Conservation (phyloP, 345 rosid genomes). For the Iberis pinnata region DNA sequence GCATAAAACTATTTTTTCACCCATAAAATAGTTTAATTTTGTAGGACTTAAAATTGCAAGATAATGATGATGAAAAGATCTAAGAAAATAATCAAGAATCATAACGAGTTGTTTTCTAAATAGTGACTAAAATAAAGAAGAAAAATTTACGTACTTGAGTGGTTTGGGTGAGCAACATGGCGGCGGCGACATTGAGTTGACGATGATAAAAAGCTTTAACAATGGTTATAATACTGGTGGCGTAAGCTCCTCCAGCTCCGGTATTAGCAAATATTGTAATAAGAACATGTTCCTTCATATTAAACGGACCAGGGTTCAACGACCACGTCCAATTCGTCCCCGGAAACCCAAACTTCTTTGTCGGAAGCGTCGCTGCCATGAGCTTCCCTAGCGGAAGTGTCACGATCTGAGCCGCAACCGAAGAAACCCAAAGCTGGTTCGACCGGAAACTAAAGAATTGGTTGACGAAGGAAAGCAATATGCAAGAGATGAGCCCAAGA, state of each 20-base stretch:
- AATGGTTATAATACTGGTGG: slow-evolving; percentile 35
- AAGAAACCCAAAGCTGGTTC: slow-evolving; percentile 34
- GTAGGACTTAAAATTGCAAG: no score
- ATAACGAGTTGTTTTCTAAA: not conserved
- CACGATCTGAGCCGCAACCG: slow-evolving; percentile 42
- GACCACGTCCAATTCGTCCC: slow-evolving; percentile 37
- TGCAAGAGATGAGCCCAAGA: slow-evolving; percentile 39
- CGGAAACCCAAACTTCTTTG: slow-evolving; percentile 27
- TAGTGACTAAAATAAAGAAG: no score
- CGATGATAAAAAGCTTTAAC: slow-evolving; percentile 47
- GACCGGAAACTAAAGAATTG: slow-evolving; percentile 42
- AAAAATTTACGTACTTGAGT: no score
- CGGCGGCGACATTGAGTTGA: slow-evolving; percentile 25
- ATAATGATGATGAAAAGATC: no score
- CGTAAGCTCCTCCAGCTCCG: slow-evolving; percentile 42
- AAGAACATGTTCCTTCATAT: slow-evolving; percentile 46
- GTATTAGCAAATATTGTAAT: slow-evolving; percentile 51
- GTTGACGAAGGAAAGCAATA: slow-evolving; percentile 46
- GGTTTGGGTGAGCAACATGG: slow-evolving; percentile 50
- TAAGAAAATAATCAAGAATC: slow-evolving; percentile 1
- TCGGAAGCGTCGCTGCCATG: slow-evolving; percentile 48
- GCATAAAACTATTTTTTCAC: no score
- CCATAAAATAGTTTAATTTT: no score
- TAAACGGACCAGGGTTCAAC: slow-evolving; percentile 50
- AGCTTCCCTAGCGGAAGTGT: slow-evolving; percentile 41